These are phyloP conservation scores for Thymus quinquecostatus DNA, from an alignment of 257 asterid genomes.

Conservation along the genomic window DNA sequence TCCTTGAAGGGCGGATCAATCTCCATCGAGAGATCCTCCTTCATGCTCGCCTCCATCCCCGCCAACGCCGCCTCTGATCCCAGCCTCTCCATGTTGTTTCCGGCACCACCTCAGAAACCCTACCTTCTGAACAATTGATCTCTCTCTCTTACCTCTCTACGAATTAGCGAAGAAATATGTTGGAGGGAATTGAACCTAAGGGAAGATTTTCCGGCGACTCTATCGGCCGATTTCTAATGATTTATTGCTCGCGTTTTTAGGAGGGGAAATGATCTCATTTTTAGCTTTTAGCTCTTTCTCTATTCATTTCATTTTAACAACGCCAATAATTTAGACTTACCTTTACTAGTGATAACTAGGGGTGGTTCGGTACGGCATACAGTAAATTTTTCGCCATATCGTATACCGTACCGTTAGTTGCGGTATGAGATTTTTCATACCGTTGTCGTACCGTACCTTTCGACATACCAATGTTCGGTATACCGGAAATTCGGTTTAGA, in stretches of 20 bases:
- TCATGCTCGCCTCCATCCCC: constrained; percentile 66
- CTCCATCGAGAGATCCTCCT: constrained; percentile 88
- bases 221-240: background rate
- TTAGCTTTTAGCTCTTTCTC: background rate
- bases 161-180: background rate
- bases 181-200: background rate
- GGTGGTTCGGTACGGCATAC: no score
- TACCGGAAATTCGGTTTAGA: no score
- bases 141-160: background rate
- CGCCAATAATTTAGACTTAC: background rate
- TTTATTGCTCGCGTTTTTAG: background rate
- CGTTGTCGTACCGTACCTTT: no score
- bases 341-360: no score
- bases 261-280: background rate
- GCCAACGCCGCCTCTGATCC: constrained; percentile 74
- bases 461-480: no score
- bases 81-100: constrained; percentile 52
- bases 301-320: no score
- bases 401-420: no score
- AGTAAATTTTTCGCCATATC: no score
- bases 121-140: constrained; percentile 28
- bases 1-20: constrained; percentile 85
- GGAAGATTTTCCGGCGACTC: constrained; percentile 9
- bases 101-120: constrained; percentile 41
- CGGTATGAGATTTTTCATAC: no score